These are phyloP conservation scores for Tetracladium marchalianum DNA, from an alignment of 495 filamentous ascomycete species.

Conservation along the genomic window DNA sequence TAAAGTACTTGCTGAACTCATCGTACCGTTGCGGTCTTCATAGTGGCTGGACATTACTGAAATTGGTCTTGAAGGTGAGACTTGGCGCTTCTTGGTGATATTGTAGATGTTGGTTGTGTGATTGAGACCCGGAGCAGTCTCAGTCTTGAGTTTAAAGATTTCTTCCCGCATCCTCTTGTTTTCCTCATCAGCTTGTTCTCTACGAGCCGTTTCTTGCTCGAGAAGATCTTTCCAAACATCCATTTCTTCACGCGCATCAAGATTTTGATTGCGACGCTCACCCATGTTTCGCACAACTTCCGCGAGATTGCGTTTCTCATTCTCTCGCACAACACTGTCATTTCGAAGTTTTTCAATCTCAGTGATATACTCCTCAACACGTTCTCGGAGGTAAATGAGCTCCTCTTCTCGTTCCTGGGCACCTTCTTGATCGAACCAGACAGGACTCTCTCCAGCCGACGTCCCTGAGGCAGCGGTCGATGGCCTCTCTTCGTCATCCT, in stretches of 20 bases:
- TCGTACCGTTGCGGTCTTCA: slow-evolving; percentile 40
- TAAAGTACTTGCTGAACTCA: slow-evolving; percentile 55
- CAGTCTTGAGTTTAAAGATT: slow-evolving; percentile 61
- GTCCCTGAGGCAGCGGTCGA: slow-evolving; percentile 37
- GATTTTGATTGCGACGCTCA: slow-evolving; percentile 53
- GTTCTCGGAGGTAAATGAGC: slow-evolving; percentile 69
- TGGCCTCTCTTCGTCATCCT: slow-evolving; percentile 57
- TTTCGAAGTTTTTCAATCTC: slow-evolving; percentile 73
- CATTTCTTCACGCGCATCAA: slow-evolving; percentile 75
- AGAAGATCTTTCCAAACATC: slow-evolving; percentile 93
- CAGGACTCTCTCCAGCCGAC: slow-evolving; percentile 36
- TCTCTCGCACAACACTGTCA: slow-evolving; percentile 64
- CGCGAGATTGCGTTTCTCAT: slow-evolving; percentile 71
- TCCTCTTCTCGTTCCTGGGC: slow-evolving; percentile 74
- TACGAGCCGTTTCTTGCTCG: slow-evolving; percentile 81
- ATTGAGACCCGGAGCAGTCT: slow-evolving; percentile 36
- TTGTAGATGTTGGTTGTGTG: slow-evolving; percentile 53
- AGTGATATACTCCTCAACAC: slow-evolving; percentile 69
- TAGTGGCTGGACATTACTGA: slow-evolving; percentile 49
- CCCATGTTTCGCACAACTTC: slow-evolving; percentile 68
- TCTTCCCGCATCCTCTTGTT: slow-evolving; percentile 80
- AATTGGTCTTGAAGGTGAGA: slow-evolving; percentile 50
- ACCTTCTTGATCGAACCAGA: slow-evolving; percentile 39
- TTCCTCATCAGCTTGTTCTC: slow-evolving; percentile 86
- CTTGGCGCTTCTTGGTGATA: slow-evolving; percentile 49